These are phyloP conservation scores for Zychaea mexicana DNA, from an alignment of 371 early-diverging fungal species.

Conservation along the genomic window DNA sequence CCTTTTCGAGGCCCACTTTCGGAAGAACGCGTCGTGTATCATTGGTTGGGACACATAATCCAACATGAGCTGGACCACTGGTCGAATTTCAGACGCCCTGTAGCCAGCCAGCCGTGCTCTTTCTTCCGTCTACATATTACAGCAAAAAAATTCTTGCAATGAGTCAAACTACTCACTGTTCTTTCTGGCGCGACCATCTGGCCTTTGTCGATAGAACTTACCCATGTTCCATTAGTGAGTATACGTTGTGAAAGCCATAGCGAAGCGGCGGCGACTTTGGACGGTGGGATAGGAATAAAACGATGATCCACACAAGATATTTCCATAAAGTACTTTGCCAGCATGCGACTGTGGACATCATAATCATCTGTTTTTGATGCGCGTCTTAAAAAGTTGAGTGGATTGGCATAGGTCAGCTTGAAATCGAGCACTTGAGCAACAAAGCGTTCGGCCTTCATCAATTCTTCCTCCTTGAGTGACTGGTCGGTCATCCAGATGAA, in stretches of 20 bases:
- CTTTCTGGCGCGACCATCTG: no score
- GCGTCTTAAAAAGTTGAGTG: constrained; percentile 90
- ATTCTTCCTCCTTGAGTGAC: constrained; percentile 78
- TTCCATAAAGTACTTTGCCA: constrained; percentile 98
- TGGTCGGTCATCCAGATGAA: constrained; percentile 83
- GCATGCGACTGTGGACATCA: constrained; percentile 85
- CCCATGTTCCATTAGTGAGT: constrained; percentile 82
- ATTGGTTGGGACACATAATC: constrained; percentile 60
- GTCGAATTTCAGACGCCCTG: constrained; percentile 63
- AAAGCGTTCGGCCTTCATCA: constrained; percentile 87
- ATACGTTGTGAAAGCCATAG: constrained; percentile 91
- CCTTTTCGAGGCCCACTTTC: constrained; percentile 78
- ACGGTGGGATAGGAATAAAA: constrained; percentile 77
- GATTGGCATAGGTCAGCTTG: constrained; percentile 82
- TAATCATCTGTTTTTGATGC: constrained; percentile 87
- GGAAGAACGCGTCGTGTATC: constrained; percentile 69
- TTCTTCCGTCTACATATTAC: constrained; percentile 54
- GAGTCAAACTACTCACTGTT: no score
- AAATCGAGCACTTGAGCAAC: constrained; percentile 86
- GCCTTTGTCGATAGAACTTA: no score
- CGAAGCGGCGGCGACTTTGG: constrained; percentile 82
- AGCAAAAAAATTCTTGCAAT: no score
- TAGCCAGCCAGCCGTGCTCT: constrained; percentile 80
- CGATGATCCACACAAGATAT: constrained; percentile 86
- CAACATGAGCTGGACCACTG: constrained; percentile 66